Conservation (phyloP, 2,329 filamentous ascomycete genomes). For the Aspergillus felis region DNA sequence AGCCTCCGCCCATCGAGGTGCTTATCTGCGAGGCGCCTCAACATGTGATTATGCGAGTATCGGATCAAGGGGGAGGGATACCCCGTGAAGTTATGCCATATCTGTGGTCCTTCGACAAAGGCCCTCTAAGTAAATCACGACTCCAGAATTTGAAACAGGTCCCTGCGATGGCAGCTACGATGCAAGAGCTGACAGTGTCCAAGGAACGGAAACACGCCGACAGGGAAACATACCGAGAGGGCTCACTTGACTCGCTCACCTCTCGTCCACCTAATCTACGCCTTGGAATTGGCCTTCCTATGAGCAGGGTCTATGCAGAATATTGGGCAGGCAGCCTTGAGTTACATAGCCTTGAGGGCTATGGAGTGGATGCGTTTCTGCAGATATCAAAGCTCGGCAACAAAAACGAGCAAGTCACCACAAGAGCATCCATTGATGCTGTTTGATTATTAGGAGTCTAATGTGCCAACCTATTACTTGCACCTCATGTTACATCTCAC, state of each 20-base stretch:
- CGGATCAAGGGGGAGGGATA: conserved; percentile 91
- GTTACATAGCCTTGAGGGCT: conserved; percentile 88
- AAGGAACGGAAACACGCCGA: conserved; percentile 29
- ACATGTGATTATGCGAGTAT: conserved; percentile 94
- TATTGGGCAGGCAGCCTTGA: conserved; percentile 96
- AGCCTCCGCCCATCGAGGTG: conserved; percentile 82
- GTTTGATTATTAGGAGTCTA: conserved; percentile 44
- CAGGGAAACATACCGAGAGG: conserved; percentile 45
- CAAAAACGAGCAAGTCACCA: conserved; percentile 91
- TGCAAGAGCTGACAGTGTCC: conserved; percentile 71
- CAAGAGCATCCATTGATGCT: conserved; percentile 71
- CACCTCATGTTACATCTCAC: neutral
- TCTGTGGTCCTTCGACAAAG: conserved; percentile 96
- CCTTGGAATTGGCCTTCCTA: conserved; percentile 86
- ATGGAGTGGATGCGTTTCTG: conserved; percentile 91
- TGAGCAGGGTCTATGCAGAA: conserved; percentile 92
- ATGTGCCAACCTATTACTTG: neutral
- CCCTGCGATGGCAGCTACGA: conserved; percentile 85
- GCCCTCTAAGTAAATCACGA: conserved; percentile 70
- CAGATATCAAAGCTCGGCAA: conserved; percentile 96
- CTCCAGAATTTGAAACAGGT: conserved; percentile 84
- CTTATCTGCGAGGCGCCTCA: conserved; percentile 91
- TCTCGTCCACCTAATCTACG: conserved; percentile 80
- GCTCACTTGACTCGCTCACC: conserved; percentile 74
- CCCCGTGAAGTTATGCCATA: conserved; percentile 79